A percentile compares a stretch with the other conserved stretches of the same genome.
phyloP scores from a whole-genome alignment of 306 rosid species.

The Gastrolobium bilobum region DNA sequence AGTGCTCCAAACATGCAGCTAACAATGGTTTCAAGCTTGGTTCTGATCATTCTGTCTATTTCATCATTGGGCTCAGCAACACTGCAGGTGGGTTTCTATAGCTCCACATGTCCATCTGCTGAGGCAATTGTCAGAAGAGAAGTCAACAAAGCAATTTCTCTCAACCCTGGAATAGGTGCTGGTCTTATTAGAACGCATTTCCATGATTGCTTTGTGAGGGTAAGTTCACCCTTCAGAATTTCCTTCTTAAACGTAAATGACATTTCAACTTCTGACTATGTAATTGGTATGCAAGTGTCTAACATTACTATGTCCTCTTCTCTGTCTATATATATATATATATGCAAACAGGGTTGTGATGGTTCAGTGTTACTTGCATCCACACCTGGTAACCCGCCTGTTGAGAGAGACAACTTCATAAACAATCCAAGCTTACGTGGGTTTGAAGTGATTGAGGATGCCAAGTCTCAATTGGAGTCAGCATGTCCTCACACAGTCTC shows the following conservation, averaged over 20 bases:
- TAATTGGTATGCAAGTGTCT: too few relatives aligned
- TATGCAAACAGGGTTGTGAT: conserved; percentile 49
- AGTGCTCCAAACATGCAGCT: background rate
- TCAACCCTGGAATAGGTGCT: conserved; percentile 43
- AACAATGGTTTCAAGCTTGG: conserved; percentile 6
- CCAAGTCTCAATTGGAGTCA: conserved; percentile 28
- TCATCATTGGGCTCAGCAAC: conserved; percentile 35
- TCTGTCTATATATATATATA: too few relatives aligned
- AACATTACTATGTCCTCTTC: too few relatives aligned
- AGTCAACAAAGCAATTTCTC: conserved; percentile 35
- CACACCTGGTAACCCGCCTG: conserved; percentile 13
- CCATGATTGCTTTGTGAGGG: conserved; percentile 52
- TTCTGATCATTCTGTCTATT: conserved; percentile 15
- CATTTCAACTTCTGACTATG: background rate
- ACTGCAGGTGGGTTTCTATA: conserved; percentile 38
- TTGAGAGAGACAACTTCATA: conserved; percentile 21
- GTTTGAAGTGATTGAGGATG: conserved; percentile 41
- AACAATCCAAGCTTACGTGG: conserved; percentile 51
- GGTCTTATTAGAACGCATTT: conserved; percentile 49
- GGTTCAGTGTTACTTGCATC: conserved; percentile 47
- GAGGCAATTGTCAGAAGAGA: conserved; percentile 40
- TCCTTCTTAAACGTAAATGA: too few relatives aligned
- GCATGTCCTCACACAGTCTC: conserved; percentile 44
- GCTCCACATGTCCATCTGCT: conserved; percentile 41
- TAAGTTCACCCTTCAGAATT: background rate